These are phyloP conservation scores for Chrysoporthe cubensis DNA, from an alignment of 2,329 filamentous ascomycete genomes.

Conservation along the genomic window DNA sequence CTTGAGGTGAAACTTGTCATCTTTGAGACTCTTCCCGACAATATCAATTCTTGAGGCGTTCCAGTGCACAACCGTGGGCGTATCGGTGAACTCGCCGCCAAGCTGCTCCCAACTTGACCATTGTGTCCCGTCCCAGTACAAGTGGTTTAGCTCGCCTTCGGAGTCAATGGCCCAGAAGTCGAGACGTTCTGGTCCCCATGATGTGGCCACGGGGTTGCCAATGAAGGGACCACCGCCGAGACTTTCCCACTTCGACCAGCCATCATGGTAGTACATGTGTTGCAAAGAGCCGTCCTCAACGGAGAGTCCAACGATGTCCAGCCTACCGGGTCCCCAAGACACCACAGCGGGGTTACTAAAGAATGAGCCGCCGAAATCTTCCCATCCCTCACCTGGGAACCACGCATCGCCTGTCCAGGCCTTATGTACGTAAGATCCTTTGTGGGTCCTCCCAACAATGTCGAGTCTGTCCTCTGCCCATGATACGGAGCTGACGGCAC, in stretches of 20 bases:
- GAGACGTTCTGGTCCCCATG: conserved; percentile 2
- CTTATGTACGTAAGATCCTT: not conserved
- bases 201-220: conserved; percentile 3
- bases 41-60: conserved; percentile 1
- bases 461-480: not conserved
- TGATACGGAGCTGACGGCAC: not conserved
- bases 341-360: not conserved
- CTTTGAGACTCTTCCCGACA: not conserved
- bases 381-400: not conserved
- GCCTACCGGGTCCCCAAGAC: conserved; percentile 1
- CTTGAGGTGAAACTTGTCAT: conserved; percentile 6
- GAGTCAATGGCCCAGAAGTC: conserved; percentile 10
- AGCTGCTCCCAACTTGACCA: conserved; percentile 10
- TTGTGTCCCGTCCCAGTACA: conserved; percentile 12
- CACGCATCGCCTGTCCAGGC: conserved; percentile 5
- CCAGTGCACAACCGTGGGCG: conserved; percentile 4
- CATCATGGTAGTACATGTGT: not conserved
- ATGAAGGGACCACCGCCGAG: conserved; percentile 12
- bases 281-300: not conserved
- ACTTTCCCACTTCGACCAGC: conserved; percentile 5
- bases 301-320: not conserved
- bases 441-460: not conserved
- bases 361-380: not conserved
- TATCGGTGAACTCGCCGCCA: conserved; percentile 5
- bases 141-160: conserved; percentile 6